These are phyloP conservation scores for Kurtzmaniella natalensis DNA, from an alignment of 1,139 yeast genomes.

Conservation along the genomic window DNA sequence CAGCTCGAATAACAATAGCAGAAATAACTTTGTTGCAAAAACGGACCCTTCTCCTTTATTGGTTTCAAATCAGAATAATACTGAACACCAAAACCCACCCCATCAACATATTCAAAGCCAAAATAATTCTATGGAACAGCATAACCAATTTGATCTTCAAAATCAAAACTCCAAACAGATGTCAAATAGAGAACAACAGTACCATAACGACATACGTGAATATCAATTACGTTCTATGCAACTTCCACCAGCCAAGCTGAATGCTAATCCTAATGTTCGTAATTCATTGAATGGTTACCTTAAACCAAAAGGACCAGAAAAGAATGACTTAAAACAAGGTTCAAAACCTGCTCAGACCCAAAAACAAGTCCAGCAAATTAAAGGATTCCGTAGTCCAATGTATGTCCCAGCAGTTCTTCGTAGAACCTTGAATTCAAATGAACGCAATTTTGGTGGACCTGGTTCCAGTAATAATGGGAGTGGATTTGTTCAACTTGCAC, in stretches of 20 bases:
- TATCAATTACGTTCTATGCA: constrained; percentile 5
- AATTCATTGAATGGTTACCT: constrained; percentile 9
- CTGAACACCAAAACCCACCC: no score
- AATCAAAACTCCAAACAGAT: neutral
- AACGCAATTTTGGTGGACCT: no score
- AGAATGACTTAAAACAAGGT: constrained; percentile 5
- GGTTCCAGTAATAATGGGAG: no score
- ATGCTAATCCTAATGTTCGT: constrained; percentile 18
- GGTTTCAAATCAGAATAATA: neutral
- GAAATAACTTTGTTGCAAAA: no score
- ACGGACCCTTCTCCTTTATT: neutral
- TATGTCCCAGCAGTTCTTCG: constrained; percentile 88
- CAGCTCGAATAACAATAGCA: no score
- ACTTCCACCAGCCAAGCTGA: neutral
- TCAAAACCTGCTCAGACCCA: constrained; percentile 10
- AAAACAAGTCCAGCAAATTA: constrained; percentile 50
- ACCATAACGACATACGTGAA: constrained; percentile 6
- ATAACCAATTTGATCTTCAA: neutral
- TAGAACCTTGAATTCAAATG: constrained; percentile 22
- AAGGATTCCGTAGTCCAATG: constrained; percentile 76
- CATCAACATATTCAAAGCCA: neutral
- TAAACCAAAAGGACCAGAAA: constrained; percentile 1
- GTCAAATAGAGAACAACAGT: constrained; percentile 3
- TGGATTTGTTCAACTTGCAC: no score
- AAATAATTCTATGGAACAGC: neutral